A percentile compares a stretch with the other conserved stretches of the same genome.
These are phyloP conservation scores for Arthrobotrys iridis DNA, from an alignment of 2,329 filamentous ascomycete genomes.

Conservation along the genomic window DNA sequence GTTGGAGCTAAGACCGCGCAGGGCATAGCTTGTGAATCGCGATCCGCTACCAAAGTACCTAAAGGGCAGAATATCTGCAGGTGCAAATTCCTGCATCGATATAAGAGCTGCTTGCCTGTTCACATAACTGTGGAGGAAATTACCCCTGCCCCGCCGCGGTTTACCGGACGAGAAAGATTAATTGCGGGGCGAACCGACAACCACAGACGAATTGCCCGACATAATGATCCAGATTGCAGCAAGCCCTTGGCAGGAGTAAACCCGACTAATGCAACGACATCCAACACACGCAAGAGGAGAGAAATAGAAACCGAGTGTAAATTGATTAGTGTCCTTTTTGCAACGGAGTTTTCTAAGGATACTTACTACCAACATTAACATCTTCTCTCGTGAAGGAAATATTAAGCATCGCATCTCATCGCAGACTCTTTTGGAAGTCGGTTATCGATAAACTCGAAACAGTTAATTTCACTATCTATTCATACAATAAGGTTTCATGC, in stretches of 20 bases:
- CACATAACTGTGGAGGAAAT: slow-evolving; percentile 4
- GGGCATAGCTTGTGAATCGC: background rate
- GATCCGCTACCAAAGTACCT: slow-evolving; percentile 17
- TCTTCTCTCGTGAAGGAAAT: background rate
- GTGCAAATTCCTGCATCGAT: slow-evolving; percentile 27
- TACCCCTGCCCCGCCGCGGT: slow-evolving; percentile 29
- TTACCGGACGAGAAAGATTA: slow-evolving; percentile 5
- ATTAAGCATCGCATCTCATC: background rate
- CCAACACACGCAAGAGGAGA: slow-evolving; percentile 15
- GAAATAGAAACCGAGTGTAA: slow-evolving; percentile 1
- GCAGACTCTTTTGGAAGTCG: background rate
- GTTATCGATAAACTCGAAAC: background rate
- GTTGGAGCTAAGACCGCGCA: background rate
- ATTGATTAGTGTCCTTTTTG: slow-evolving; percentile 17
- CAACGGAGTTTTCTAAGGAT: background rate
- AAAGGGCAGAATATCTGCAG: background rate
- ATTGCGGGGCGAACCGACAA: slow-evolving; percentile 30
- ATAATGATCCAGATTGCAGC: slow-evolving; percentile 14
- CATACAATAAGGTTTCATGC: no score
- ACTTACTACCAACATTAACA: background rate
- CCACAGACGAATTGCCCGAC: slow-evolving; percentile 4
- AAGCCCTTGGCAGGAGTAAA: slow-evolving; percentile 32
- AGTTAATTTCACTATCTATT: background rate
- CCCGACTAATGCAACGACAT: slow-evolving; percentile 14
- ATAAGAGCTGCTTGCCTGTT: background rate